Evolutionary conservation across 2,329 filamentous ascomycete genomes (phyloP).

Genomic region (Sarocladiaceae sp.): DNA sequence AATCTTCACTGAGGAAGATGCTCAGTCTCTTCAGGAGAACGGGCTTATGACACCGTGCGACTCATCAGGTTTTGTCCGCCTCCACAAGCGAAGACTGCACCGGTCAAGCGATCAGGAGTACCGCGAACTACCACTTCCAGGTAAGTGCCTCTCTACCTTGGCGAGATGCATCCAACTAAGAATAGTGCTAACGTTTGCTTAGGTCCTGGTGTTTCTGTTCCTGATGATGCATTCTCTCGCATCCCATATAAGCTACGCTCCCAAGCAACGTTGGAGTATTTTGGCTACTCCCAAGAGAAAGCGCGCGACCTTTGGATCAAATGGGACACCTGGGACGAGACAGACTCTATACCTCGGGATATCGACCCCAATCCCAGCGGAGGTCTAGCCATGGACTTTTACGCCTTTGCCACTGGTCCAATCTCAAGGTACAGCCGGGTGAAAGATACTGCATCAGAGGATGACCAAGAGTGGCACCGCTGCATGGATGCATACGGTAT

Average conservation of each 20-base stretch:
- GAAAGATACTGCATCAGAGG: constrained; percentile 7
- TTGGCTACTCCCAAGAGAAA: constrained; percentile 12
- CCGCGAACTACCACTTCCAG: constrained; percentile 10
- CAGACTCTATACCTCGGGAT: constrained; percentile 10
- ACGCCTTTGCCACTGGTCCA: constrained; percentile 12
- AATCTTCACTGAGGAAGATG: not conserved
- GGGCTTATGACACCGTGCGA: not conserved
- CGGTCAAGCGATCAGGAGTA: constrained; percentile 13
- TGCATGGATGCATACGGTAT: constrained; percentile 13
- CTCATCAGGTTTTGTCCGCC: not conserved
- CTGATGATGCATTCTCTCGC: constrained; percentile 9
- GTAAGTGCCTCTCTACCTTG: not conserved
- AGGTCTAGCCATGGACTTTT: constrained; percentile 10
- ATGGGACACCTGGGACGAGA: constrained; percentile 13
- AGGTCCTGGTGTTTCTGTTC: not conserved
- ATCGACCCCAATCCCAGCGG: constrained; percentile 7
- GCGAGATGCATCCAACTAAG: not conserved
- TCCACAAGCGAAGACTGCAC: constrained; percentile 16
- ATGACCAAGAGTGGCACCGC: constrained; percentile 10
- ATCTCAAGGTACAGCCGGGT: constrained; percentile 6
- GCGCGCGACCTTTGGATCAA: constrained; percentile 13
- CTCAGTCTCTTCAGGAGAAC: not conserved
- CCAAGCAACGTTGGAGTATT: constrained; percentile 12
- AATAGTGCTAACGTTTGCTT: not conserved
- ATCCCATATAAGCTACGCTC: constrained; percentile 14